Evolutionary conservation across 306 rosid genomes (phyloP).

Genomic region (Dryas drummondii): DNA sequence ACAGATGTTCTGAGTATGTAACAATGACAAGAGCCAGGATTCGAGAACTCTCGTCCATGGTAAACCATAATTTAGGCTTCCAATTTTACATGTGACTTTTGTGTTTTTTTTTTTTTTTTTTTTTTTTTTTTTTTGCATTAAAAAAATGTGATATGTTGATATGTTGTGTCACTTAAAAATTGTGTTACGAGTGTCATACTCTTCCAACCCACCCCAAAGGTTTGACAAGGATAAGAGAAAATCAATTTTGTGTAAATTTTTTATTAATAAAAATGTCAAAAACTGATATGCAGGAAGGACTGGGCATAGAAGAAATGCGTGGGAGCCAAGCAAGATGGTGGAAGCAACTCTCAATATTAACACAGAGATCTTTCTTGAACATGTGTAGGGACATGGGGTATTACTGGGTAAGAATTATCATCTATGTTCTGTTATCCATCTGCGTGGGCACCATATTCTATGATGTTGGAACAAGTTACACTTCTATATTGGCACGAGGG

Average conservation of each 20-base stretch:
- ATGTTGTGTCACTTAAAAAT: neutral
- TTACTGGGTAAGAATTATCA: conserved; percentile 78
- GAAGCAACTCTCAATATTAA: conserved; percentile 81
- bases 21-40: conserved; percentile 51
- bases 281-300: conserved; percentile 50
- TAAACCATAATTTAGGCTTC: conserved; percentile 22
- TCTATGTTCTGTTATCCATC: conserved; percentile 59
- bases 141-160: too few relatives aligned
- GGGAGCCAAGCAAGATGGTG: conserved; percentile 68
- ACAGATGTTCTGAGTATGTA: conserved; percentile 59
- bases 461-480: conserved; percentile 55
- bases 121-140: too few relatives aligned
- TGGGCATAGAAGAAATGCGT: conserved; percentile 34
- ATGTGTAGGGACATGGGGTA: conserved; percentile 89
- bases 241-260: too few relatives aligned
- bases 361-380: conserved; percentile 70
- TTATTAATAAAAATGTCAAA: neutral
- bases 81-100: neutral
- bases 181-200: neutral
- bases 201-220: too few relatives aligned
- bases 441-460: conserved; percentile 73
- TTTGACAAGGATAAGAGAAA: neutral
- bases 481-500: conserved; percentile 73
- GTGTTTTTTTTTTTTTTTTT: too few relatives aligned
- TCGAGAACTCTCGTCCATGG: conserved; percentile 59